Percentiles rank a stretch among this genome's conserved stretches.
Conservation (phyloP, 108 stramenopile species). For the Skeletonema menzelii region DNA sequence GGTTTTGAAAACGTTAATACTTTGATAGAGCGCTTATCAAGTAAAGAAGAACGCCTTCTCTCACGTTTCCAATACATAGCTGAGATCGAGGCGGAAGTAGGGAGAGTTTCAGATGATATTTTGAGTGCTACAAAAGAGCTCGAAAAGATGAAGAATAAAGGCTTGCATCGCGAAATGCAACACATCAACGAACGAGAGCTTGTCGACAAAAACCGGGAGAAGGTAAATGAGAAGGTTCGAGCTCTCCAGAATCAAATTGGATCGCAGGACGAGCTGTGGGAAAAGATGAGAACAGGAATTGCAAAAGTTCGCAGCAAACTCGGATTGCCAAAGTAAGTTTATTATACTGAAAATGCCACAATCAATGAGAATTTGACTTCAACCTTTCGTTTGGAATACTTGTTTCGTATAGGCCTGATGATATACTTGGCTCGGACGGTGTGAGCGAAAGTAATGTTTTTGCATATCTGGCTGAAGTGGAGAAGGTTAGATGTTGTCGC, state of each 20-base stretch:
- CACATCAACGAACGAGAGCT: neutral
- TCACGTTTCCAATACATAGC: slow-evolving; percentile 5
- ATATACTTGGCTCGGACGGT: slow-evolving; percentile 5
- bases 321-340: slow-evolving; percentile 8
- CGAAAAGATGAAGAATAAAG: neutral
- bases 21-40: slow-evolving; percentile 2
- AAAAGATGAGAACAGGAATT: neutral
- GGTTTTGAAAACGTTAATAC: slow-evolving; percentile 9
- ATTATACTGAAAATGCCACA: neutral
- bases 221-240: neutral
- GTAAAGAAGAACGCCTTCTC: neutral
- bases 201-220: neutral
- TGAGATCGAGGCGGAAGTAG: slow-evolving; percentile 12
- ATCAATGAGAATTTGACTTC: neutral
- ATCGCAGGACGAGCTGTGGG: neutral
- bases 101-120: neutral
- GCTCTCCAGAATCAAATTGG: neutral
- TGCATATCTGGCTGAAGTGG: slow-evolving; percentile 13
- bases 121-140: neutral
- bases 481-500: neutral
- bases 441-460: slow-evolving; percentile 9
- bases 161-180: neutral
- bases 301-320: neutral
- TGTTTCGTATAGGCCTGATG: neutral
- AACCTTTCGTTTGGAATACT: neutral